Base-by-base conservation (phyloP, 116 monocot genomes). In the Phalaenopsis hybrid region DNA sequence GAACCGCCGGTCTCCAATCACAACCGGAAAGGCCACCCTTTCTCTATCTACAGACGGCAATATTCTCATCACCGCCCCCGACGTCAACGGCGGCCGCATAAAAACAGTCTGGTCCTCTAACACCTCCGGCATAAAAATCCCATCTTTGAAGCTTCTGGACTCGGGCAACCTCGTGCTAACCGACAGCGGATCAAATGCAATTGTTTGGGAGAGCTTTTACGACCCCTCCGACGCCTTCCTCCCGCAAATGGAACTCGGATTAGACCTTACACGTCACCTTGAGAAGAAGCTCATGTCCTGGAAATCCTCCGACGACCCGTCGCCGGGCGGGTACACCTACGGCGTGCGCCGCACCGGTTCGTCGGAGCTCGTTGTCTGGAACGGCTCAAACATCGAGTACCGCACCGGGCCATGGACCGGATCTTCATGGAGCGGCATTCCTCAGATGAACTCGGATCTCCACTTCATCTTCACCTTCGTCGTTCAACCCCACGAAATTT, bases 131-230 rank as follows among this genome's bases (percentile, higher is more conserved):
- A 0, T 83, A 43, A 67, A 23, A 17, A 68, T 1, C 37, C 76
- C 88, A 0, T 34, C 44, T 0, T 82, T 85, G 12, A 84, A 58
- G 57, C 85, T 88, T 5, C 57, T 83, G n/a, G 85, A 88, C 51
- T 74, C 57, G 0, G 91, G 86, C 8, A 88, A 88, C 57, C 79
- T 91, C 16, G 83, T 85, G 0, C 16, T 91, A 0, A 76, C 15
- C 7, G 81, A 74, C 21, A 15, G 2, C 7, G 45, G 28, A 11
- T 23, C 72, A 18, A 55, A 23, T 1, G 9, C 5, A 5, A 8
- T n/a, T 25, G 17, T 73, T 4, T 89, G 89, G 89, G 83, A 87
- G 67, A 92, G 89, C 81, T 89, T 89, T 78, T 83, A 89, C 48
- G 44, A 83, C 77, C 91, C 89, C 9, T 86, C 88, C 4, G 84